Evolutionary conservation across 768 basidiomycete species (phyloP), one percentile per base, ranked within the genome.

Genomic region (Leccinum olivaceopallidum): DNA sequence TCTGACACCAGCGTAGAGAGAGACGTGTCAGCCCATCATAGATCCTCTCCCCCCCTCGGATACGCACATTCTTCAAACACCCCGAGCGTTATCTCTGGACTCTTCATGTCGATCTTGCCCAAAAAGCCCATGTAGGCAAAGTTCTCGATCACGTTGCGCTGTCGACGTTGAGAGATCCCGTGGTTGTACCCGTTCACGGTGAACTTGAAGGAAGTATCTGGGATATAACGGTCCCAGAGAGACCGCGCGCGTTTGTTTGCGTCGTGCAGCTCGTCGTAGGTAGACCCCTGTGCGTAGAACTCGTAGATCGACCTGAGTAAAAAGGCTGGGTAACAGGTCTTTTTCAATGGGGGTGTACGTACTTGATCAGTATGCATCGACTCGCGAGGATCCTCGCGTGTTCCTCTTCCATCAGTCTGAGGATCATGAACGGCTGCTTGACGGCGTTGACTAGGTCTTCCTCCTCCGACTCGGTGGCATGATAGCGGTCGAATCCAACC

Each of bases 51-150:
- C 57, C 56, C 47, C 32, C 32, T 34, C 32, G 18, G 44, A 56
- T 39, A 75, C 85, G 63, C 61, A 95, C 95, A 96, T 77, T 96
- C 95, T 78, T 97, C 95, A 57, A 89, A 91, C 55, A 88, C 85
- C 0, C 85, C 83, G 26, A 93, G 76, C 9, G 81, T 81, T 32
- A 94, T 82, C 49, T 94, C 85, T 0, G 95, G 91, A 49, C 79
- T 78, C 62, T 86, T 87, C 84, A 98, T 84, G 57, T 90, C 85
- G 65, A 97, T 92, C 65, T 83, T 83, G 13, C 95, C 95, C 59
- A 80, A 73, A 63, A 94, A 87, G 20, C 77, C 85, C 90, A 98
- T 94, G 70, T 93, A 97, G 3, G 81, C 74, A 72, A 99, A 98
- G 64, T 81, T 81, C 69, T 94, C 88, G 49, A 96, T 85, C 48